Conservation (phyloP, 2,329 filamentous ascomycete species). For the Tolypocladium ovalisporum region DNA sequence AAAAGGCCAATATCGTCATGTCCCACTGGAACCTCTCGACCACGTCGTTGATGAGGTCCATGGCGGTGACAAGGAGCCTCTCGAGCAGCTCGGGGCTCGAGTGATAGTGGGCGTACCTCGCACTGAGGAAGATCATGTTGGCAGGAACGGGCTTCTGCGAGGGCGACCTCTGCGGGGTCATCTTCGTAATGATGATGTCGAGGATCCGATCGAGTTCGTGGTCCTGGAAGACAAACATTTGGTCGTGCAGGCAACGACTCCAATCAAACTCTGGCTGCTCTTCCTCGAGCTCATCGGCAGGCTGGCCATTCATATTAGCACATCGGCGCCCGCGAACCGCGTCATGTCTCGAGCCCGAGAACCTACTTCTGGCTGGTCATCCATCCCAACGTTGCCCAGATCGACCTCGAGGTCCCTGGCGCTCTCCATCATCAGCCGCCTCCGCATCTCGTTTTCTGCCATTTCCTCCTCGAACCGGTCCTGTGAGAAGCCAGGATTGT, state of each 20-base stretch:
- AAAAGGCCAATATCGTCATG: slow-evolving; percentile 98
- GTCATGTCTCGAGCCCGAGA: neutral
- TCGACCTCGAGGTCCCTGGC: slow-evolving; percentile 95
- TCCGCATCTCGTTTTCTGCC: slow-evolving; percentile 89
- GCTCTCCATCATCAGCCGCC: slow-evolving; percentile 99
- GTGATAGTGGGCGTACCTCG: slow-evolving; percentile 94
- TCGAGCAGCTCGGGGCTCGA: slow-evolving; percentile 75
- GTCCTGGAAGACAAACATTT: slow-evolving; percentile 99
- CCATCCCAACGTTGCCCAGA: slow-evolving; percentile 85
- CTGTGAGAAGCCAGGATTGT: slow-evolving; percentile 82
- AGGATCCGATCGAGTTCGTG: slow-evolving; percentile 84
- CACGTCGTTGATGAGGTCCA: slow-evolving; percentile 93
- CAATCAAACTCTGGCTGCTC: slow-evolving; percentile 93
- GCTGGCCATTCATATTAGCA: slow-evolving; percentile 27
- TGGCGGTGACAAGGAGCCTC: slow-evolving; percentile 71
- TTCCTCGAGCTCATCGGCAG: slow-evolving; percentile 71
- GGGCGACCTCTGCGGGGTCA: slow-evolving; percentile 90
- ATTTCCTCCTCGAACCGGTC: slow-evolving; percentile 95
- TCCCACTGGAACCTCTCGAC: slow-evolving; percentile 98
- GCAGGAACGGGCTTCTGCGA: slow-evolving; percentile 97
- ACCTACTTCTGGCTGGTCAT: slow-evolving; percentile 83
- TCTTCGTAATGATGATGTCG: slow-evolving; percentile 92
- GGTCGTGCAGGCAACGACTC: slow-evolving; percentile 87
- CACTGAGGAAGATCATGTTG: slow-evolving; percentile 92
- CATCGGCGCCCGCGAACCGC: neutral